phyloP scores from a whole-genome alignment of 108 stramenopile species.

The Nitzschia inconspicua region DNA sequence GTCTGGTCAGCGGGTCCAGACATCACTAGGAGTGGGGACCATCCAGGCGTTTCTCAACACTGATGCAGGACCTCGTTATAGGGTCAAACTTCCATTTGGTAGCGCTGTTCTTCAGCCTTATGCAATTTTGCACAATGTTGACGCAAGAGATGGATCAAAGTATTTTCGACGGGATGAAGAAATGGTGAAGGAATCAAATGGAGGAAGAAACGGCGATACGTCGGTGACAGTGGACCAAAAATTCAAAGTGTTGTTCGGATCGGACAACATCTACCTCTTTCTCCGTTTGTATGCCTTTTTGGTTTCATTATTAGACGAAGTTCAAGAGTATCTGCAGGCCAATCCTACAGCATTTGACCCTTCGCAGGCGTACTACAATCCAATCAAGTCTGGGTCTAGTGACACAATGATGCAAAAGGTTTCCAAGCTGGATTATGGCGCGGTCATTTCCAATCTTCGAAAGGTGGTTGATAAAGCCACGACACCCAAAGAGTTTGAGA shows the following conservation, averaged over 20 bases:
- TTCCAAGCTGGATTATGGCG: constrained; percentile 25
- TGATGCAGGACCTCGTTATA: constrained; percentile 38
- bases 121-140: constrained; percentile 49
- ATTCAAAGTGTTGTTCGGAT: constrained; percentile 65
- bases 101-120: constrained; percentile 52
- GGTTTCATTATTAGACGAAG: constrained; percentile 52
- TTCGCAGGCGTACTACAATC: constrained; percentile 22
- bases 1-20: constrained; percentile 62
- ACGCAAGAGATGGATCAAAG: constrained; percentile 29
- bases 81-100: constrained; percentile 70
- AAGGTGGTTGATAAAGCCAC: constrained; percentile 34
- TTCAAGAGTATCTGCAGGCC: constrained; percentile 20
- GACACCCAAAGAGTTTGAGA: constrained; percentile 53
- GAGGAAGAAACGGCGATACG: constrained; percentile 1
- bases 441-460: constrained; percentile 34
- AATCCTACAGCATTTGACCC: constrained; percentile 29
- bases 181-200: constrained; percentile 32
- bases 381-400: constrained; percentile 27
- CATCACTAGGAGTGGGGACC: constrained; percentile 69
- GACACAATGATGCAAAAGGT: constrained; percentile 4
- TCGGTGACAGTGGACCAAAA: constrained; percentile 26
- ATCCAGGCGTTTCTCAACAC: constrained; percentile 39
- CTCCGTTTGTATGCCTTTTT: constrained; percentile 67
- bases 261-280: constrained; percentile 70
- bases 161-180: constrained; percentile 40